Evolutionary conservation across 177 flowering plant species (phyloP).

Genomic region (Vitis hybrid): DNA sequence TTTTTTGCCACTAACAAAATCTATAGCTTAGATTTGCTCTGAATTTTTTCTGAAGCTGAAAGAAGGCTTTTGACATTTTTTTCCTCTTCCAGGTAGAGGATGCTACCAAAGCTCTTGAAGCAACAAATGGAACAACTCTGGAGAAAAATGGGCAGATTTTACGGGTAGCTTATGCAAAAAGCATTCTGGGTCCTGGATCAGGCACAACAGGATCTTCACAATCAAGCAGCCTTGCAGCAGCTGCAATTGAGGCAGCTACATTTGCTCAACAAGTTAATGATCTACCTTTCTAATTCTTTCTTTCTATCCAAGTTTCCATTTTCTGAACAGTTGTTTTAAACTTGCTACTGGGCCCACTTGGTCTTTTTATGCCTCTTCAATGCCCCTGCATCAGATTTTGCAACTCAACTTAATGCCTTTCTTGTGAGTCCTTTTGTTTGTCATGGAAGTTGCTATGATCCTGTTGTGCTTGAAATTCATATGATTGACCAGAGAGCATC

Average conservation of each 20-base stretch:
- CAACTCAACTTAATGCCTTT: too few relatives aligned
- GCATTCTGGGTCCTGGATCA: constrained; percentile 84
- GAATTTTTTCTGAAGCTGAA: not conserved
- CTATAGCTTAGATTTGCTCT: too few relatives aligned
- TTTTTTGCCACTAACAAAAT: too few relatives aligned
- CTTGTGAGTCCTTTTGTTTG: too few relatives aligned
- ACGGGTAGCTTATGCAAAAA: constrained; percentile 97
- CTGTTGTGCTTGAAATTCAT: too few relatives aligned
- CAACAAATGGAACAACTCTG: constrained; percentile 91
- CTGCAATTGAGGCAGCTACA: constrained; percentile 99
- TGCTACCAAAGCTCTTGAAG: constrained; percentile 93
- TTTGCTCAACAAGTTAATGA: constrained; percentile 89
- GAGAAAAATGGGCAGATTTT: constrained; percentile 95
- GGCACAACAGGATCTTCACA: constrained; percentile 71
- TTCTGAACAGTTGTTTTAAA: not conserved
- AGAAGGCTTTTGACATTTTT: not conserved
- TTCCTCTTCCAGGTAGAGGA: constrained; percentile 71
- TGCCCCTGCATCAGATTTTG: too few relatives aligned
- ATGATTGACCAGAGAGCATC: too few relatives aligned
- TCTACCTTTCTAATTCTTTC: not conserved
- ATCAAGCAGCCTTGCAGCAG: constrained; percentile 97
- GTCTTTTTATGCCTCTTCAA: too few relatives aligned
- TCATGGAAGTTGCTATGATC: too few relatives aligned
- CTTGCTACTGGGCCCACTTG: too few relatives aligned
- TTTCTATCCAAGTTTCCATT: not conserved